Percentiles rank a stretch among this genome's conserved stretches.
Evolutionary conservation across 768 basidiomycete genomes (phyloP).

Genomic region (Pisolithus sp.): DNA sequence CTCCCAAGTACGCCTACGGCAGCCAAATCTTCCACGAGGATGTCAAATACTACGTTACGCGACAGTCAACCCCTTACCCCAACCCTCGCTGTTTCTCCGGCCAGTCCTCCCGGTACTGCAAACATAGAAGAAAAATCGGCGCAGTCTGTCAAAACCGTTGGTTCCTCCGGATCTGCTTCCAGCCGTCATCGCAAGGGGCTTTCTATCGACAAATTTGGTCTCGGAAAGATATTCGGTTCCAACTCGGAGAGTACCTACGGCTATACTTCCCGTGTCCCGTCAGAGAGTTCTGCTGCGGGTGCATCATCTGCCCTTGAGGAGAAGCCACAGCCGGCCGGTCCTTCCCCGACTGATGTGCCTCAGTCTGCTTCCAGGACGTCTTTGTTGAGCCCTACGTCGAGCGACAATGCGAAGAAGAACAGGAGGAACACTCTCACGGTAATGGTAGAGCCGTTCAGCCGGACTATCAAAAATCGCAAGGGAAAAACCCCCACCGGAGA

Average conservation of each 20-base stretch:
- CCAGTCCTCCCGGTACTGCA: slow-evolving; percentile 34
- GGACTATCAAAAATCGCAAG: slow-evolving; percentile 34
- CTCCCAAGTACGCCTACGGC: slow-evolving; percentile 23
- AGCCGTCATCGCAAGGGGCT: slow-evolving; percentile 61
- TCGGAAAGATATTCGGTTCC: slow-evolving; percentile 66
- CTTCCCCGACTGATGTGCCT: slow-evolving; percentile 16
- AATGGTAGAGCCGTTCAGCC: slow-evolving; percentile 74
- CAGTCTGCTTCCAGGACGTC: slow-evolving; percentile 25
- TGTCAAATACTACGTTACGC: slow-evolving; percentile 21
- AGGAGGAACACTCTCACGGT: slow-evolving; percentile 81
- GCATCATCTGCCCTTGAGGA: slow-evolving; percentile 13
- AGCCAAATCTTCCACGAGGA: slow-evolving; percentile 16
- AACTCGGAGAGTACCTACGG: slow-evolving; percentile 31
- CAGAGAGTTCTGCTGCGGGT: slow-evolving; percentile 31
- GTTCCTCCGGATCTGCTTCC: slow-evolving; percentile 34
- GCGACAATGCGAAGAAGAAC: slow-evolving; percentile 43
- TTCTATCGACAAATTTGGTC: slow-evolving; percentile 73
- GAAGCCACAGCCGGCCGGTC: slow-evolving; percentile 9
- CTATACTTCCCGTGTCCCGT: slow-evolving; percentile 36
- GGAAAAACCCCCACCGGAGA: slow-evolving; percentile 28
- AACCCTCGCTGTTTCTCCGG: slow-evolving; percentile 33
- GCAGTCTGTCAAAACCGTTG: slow-evolving; percentile 21
- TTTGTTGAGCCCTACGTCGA: slow-evolving; percentile 32
- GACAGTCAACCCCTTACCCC: slow-evolving; percentile 25
- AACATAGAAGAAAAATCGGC: slow-evolving; percentile 22